These are phyloP conservation scores for Erigeron canadensis DNA, from an alignment of 129 eudicot species.

Conservation along the genomic window DNA sequence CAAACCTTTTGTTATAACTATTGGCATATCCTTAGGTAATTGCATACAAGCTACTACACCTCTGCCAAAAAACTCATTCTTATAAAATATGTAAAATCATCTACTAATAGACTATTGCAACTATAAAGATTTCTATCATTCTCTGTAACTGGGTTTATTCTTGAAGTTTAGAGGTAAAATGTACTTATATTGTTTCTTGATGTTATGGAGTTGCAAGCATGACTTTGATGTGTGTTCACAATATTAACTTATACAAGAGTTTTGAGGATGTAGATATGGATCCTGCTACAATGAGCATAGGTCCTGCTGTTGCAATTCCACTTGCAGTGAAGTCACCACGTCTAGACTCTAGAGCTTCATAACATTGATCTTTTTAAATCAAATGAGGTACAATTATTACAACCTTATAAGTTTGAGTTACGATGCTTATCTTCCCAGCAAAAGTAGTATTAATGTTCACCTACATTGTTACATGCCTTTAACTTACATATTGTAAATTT, in stretches of 20 bases:
- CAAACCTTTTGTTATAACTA: too few species aligned
- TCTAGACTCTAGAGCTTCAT: constrained; percentile 30
- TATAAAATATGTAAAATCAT: too few species aligned
- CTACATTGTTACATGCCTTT: constrained; percentile 46
- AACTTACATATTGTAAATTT: constrained; percentile 62
- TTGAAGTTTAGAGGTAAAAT: too few species aligned
- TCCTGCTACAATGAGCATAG: constrained; percentile 64
- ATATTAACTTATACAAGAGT: constrained; percentile 35
- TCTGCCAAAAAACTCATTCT: too few species aligned
- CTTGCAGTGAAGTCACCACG: constrained; percentile 60
- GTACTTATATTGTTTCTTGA: too few species aligned
- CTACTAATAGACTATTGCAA: too few species aligned
- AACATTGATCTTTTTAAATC: constrained; percentile 51
- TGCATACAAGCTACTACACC: too few species aligned
- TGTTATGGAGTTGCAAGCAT: too few species aligned
- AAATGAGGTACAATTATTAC: constrained; percentile 47
- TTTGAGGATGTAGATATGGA: constrained; percentile 65
- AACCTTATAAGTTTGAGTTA: constrained; percentile 8
- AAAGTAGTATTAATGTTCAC: not conserved
- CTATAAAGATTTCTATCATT: too few species aligned
- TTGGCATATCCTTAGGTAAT: too few species aligned
- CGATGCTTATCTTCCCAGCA: not conserved
- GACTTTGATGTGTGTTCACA: too few species aligned
- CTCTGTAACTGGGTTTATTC: too few species aligned
- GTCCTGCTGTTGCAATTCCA: constrained; percentile 65